A percentile compares a stretch with the other conserved stretches of the same genome.
These are phyloP conservation scores for Agrostemma githago DNA, from an alignment of 148 eudicot genomes.

Conservation along the genomic window DNA sequence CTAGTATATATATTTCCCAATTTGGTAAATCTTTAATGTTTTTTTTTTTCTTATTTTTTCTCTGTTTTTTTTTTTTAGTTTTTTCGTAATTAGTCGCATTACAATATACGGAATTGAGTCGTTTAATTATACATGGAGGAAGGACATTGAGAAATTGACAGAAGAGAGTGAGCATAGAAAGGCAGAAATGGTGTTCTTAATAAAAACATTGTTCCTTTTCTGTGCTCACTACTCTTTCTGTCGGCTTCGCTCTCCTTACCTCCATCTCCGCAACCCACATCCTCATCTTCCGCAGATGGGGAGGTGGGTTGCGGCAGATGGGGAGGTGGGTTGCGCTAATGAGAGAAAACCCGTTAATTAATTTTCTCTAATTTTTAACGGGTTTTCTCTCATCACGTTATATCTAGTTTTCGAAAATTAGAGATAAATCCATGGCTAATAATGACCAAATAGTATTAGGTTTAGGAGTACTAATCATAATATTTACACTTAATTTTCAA, in stretches of 20 bases:
- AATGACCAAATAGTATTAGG: too few species aligned
- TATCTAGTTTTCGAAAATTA: not conserved
- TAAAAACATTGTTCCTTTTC: constrained; percentile 40
- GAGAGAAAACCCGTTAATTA: not conserved
- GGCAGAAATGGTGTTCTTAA: constrained; percentile 35
- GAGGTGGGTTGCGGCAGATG: not conserved
- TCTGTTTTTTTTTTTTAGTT: not conserved
- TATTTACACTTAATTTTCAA: not conserved
- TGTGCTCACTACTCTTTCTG: constrained; percentile 72
- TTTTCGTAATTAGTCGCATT: too few species aligned
- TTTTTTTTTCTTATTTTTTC: not conserved
- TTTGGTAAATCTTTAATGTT: constrained; percentile 3
- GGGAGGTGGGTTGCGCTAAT: not conserved
- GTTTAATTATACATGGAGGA: too few species aligned
- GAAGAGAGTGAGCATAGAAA: constrained; percentile 78
- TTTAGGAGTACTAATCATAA: not conserved
- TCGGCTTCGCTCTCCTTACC: constrained; percentile 30
- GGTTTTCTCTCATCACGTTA: not conserved
- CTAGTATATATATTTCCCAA: constrained; percentile 15
- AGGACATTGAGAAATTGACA: constrained; percentile 40
- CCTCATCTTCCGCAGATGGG: not conserved
- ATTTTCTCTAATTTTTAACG: not conserved
- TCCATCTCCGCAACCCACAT: not conserved
- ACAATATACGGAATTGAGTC: not conserved
- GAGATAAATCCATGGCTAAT: not conserved